Percentiles rank a stretch among this genome's conserved stretches.
Evolutionary conservation across 495 filamentous ascomycete species (phyloP).

Genomic region (Pyrenula massariospora): DNA sequence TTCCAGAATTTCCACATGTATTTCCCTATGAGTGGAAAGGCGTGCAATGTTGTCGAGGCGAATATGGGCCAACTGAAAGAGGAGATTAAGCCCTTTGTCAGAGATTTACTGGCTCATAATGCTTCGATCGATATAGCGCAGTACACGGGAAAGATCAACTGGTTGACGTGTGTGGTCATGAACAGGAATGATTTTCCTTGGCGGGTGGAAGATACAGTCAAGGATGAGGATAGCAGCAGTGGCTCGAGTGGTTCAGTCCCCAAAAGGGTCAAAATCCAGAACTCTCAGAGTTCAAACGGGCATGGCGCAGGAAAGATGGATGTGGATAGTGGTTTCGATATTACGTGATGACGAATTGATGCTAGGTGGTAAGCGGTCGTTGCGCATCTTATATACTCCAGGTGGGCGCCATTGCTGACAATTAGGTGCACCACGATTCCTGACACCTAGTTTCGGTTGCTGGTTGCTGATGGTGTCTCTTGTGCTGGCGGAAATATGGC

Average conservation of each 20-base stretch:
- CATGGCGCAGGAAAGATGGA: no score
- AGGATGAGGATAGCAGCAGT: neutral
- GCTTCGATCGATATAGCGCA: slow-evolving; percentile 8
- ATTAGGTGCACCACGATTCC: no score
- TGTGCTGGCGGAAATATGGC: no score
- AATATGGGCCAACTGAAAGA: slow-evolving; percentile 35
- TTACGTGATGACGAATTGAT: no score
- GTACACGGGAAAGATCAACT: slow-evolving; percentile 10
- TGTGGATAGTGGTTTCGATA: no score
- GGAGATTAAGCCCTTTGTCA: slow-evolving; percentile 9
- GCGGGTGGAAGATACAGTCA: slow-evolving; percentile 5
- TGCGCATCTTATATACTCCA: no score
- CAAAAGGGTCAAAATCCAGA: no score
- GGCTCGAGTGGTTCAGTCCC: neutral
- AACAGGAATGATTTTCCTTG: slow-evolving; percentile 19
- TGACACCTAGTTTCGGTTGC: no score
- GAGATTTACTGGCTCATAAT: slow-evolving; percentile 10
- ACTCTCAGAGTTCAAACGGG: no score
- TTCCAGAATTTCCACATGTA: slow-evolving; percentile 8
- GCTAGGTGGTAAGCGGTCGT: no score
- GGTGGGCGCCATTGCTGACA: no score
- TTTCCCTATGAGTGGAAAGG: slow-evolving; percentile 13
- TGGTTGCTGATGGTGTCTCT: no score
- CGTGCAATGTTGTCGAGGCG: slow-evolving; percentile 19
- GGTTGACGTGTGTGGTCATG: slow-evolving; percentile 24